A percentile compares a stretch with the other conserved stretches of the same genome.
Conservation (phyloP, 305 asterid species). For the Fraxinus sp. region DNA sequence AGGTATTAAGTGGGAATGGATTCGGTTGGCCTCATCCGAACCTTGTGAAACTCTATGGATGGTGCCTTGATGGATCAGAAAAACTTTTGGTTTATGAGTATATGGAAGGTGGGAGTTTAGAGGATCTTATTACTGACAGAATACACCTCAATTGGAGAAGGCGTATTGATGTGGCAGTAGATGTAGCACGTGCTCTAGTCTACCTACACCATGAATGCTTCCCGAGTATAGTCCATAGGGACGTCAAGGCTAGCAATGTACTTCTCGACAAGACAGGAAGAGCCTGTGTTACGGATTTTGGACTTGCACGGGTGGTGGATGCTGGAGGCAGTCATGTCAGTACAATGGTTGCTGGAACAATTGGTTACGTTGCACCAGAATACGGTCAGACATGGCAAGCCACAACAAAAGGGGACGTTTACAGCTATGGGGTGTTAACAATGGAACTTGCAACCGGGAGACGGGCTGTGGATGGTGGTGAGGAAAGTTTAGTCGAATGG, state of each 20-base stretch:
- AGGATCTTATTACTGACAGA: conserved; percentile 60
- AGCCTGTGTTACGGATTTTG: conserved; percentile 91
- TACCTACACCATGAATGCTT: conserved; percentile 88
- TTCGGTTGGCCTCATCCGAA: conserved; percentile 96
- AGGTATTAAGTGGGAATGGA: conserved; percentile 68
- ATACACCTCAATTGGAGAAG: conserved; percentile 50
- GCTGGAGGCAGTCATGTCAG: conserved; percentile 83
- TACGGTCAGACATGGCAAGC: conserved; percentile 97
- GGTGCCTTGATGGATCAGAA: conserved; percentile 83
- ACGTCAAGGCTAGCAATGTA: conserved; percentile 94
- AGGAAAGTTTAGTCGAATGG: conserved; percentile 90
- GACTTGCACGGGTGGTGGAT: conserved; percentile 80
- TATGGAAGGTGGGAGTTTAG: conserved; percentile 92
- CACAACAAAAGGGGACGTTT: conserved; percentile 92
- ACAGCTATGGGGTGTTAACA: conserved; percentile 78
- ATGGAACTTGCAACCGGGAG: conserved; percentile 94
- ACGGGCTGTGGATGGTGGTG: conserved; percentile 85
- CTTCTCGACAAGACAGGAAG: conserved; percentile 69
- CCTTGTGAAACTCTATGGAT: conserved; percentile 77
- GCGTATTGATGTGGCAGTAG: conserved; percentile 66
- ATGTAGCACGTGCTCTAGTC: conserved; percentile 72
- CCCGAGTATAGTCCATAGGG: conserved; percentile 83
- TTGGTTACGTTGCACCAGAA: conserved; percentile 96
- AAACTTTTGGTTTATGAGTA: conserved; percentile 81
- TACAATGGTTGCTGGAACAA: conserved; percentile 94